Evolutionary conservation across 495 filamentous ascomycete species (phyloP).

Genomic region (Amphirosellinia nigrospora): DNA sequence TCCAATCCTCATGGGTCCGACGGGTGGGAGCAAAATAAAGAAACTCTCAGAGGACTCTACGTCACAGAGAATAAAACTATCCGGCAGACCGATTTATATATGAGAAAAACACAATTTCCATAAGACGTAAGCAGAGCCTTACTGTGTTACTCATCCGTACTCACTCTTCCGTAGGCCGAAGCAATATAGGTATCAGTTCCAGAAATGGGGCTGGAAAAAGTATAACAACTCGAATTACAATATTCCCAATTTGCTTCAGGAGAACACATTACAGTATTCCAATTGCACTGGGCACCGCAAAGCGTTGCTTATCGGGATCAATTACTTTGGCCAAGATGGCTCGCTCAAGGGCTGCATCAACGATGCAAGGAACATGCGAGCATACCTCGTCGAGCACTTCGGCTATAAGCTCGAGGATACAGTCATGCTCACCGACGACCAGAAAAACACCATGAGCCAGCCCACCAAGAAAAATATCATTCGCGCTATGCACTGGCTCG

Average conservation of each 20-base stretch:
- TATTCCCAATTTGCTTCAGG: neutral
- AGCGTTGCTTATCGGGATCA: neutral
- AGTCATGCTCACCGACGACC: neutral
- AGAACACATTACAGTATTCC: neutral
- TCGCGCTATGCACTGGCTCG: neutral
- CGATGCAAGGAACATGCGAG: neutral
- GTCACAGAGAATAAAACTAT: too few relatives aligned
- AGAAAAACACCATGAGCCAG: neutral
- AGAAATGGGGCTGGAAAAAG: too few relatives aligned
- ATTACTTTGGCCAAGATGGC: neutral
- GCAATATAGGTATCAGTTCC: too few relatives aligned
- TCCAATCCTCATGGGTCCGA: too few relatives aligned
- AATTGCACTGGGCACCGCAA: neutral
- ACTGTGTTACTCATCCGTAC: too few relatives aligned
- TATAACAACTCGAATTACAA: too few relatives aligned
- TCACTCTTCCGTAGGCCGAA: too few relatives aligned
- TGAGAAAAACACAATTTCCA: too few relatives aligned
- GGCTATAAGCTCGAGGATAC: neutral
- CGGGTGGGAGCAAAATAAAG: too few relatives aligned
- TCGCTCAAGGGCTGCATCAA: neutral
- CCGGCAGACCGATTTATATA: too few relatives aligned
- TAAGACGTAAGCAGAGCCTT: too few relatives aligned
- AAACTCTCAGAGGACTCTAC: too few relatives aligned
- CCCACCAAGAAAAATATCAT: neutral
- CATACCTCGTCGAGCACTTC: neutral